These are phyloP conservation scores for Eimeria sp. DNA, from an alignment of 169 alveolate species.

Conservation along the genomic window DNA sequence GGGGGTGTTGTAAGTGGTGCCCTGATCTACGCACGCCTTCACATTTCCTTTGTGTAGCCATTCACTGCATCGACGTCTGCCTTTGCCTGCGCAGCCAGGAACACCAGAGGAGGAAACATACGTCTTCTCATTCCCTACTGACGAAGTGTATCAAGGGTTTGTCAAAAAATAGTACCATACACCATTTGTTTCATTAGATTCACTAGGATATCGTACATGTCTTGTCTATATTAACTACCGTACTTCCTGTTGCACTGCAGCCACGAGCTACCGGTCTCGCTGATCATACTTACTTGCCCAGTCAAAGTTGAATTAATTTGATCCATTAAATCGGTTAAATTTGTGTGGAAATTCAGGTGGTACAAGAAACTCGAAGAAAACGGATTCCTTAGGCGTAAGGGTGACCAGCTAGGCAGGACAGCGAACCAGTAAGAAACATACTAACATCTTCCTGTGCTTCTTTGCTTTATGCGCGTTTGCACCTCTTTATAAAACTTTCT, in stretches of 20 bases:
- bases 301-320: background rate
- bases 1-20: no score
- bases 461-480: no score
- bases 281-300: background rate
- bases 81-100: constrained; percentile 58
- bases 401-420: constrained; percentile 17
- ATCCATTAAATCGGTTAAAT: no score
- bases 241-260: background rate
- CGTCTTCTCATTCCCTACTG: constrained; percentile 77
- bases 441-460: background rate
- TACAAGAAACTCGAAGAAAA: constrained; percentile 64
- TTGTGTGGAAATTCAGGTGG: constrained; percentile 48
- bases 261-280: background rate
- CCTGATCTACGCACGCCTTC: background rate
- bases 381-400: constrained; percentile 75
- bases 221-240: background rate
- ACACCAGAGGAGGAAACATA: constrained; percentile 81
- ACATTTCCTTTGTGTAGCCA: background rate
- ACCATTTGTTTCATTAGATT: background rate
- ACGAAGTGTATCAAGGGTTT: constrained; percentile 55
- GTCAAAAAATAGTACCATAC: background rate
- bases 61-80: constrained; percentile 9
- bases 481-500: background rate
- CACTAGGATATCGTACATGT: background rate
- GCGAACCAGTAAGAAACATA: constrained; percentile 62